These are phyloP conservation scores for Penicillium sp. DNA, from an alignment of 2,329 filamentous ascomycete species.

Conservation along the genomic window DNA sequence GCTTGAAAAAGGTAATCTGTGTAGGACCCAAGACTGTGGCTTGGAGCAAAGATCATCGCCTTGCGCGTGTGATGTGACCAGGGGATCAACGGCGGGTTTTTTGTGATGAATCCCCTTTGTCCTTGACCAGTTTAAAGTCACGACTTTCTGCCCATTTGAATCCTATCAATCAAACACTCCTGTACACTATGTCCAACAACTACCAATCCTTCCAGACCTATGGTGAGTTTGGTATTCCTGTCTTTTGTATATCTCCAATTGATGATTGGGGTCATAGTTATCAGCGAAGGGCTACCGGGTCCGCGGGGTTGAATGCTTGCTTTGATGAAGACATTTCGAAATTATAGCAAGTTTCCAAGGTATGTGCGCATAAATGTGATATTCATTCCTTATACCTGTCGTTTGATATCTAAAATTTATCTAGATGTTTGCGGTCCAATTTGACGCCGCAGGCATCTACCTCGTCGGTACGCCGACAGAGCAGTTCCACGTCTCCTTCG, in stretches of 20 bases:
- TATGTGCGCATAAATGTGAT: not conserved
- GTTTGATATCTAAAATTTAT: not conserved
- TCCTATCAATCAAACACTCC: not conserved
- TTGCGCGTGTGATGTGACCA: not conserved
- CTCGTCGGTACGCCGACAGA: conserved; percentile 18
- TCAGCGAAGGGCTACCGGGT: not conserved
- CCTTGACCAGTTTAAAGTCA: not conserved
- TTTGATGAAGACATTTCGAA: not conserved
- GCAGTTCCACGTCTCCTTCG: conserved; percentile 21
- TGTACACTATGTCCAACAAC: not conserved
- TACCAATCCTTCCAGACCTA: not conserved
- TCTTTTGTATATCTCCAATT: not conserved
- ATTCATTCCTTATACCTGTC: not conserved
- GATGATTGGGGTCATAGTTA: not conserved
- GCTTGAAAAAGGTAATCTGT: not conserved
- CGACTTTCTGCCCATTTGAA: not conserved
- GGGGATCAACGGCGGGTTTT: not conserved
- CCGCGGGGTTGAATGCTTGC: not conserved
- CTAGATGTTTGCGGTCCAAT: conserved; percentile 20
- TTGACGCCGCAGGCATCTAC: conserved; percentile 21
- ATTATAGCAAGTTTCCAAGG: not conserved
- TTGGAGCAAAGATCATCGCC: not conserved
- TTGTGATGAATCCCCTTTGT: not conserved
- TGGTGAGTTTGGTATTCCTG: not conserved
- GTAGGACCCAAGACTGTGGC: not conserved